Percentiles rank a stretch among this genome's conserved stretches.
These are phyloP conservation scores for Neofusicoccum cordaticola DNA, from an alignment of 2,329 filamentous ascomycete species.

Conservation along the genomic window DNA sequence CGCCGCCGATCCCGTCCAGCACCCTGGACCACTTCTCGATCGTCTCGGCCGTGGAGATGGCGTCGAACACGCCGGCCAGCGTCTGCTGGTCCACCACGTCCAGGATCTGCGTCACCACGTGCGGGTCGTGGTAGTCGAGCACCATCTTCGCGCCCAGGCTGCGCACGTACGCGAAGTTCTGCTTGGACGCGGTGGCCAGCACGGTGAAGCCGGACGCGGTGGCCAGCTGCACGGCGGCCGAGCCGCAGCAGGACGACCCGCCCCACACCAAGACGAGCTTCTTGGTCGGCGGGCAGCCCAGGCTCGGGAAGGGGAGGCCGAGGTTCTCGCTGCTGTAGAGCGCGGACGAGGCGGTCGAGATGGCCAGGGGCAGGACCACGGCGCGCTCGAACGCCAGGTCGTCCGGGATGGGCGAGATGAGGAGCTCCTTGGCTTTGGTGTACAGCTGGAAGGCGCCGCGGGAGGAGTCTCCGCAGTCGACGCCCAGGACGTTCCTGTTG, in stretches of 20 bases:
- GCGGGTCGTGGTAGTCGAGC: neutral
- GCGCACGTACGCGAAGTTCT: constrained; percentile 46
- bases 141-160: constrained; percentile 34
- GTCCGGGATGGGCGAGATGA: constrained; percentile 14
- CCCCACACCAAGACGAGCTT: constrained; percentile 50
- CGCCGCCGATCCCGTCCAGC: neutral
- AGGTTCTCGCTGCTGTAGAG: constrained; percentile 13
- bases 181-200: constrained; percentile 41
- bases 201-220: constrained; percentile 47
- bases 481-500: constrained; percentile 16
- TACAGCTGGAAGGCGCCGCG: constrained; percentile 33
- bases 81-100: constrained; percentile 2
- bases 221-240: constrained; percentile 47
- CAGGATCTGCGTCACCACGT: constrained; percentile 13
- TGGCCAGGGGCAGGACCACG: constrained; percentile 14
- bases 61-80: neutral
- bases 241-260: constrained; percentile 49
- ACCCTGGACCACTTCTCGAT: neutral
- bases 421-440: neutral
- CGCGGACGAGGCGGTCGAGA: constrained; percentile 15
- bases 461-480: constrained; percentile 24
- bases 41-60: neutral
- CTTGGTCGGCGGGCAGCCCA: constrained; percentile 13
- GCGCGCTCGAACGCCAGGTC: constrained; percentile 9
- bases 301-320: neutral